Evolutionary conservation across 352 stramenopile species (phyloP).

Genomic region (Pythium apleroticum): DNA sequence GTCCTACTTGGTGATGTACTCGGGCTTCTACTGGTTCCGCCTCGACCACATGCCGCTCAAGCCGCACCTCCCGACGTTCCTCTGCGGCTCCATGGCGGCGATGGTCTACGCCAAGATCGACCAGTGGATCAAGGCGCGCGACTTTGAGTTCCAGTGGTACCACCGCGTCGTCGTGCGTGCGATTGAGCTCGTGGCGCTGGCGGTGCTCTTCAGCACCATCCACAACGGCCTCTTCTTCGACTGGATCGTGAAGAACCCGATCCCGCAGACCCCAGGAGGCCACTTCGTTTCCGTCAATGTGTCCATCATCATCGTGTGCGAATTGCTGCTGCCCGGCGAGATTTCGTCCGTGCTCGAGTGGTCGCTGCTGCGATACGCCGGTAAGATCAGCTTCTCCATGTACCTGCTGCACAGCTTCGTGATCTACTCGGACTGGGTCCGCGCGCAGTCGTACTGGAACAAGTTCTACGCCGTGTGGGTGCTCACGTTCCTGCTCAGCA

Average conservation of each 20-base stretch:
- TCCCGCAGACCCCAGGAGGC: conserved; percentile 24
- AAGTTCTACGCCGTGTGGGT: conserved; percentile 34
- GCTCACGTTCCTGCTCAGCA: conserved; percentile 32
- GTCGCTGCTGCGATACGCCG: conserved; percentile 40
- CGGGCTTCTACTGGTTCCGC: conserved; percentile 23
- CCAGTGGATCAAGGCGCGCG: conserved; percentile 29
- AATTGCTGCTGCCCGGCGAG: conserved; percentile 38
- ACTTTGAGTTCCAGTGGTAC: conserved; percentile 31
- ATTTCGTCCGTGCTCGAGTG: conserved; percentile 42
- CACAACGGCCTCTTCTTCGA: conserved; percentile 42
- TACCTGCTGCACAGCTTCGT: conserved; percentile 52
- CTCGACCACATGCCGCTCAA: conserved; percentile 27
- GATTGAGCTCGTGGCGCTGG: conserved; percentile 28
- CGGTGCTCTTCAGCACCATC: conserved; percentile 32
- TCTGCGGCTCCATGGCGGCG: conserved; percentile 42
- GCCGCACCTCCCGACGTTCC: conserved; percentile 40
- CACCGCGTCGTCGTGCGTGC: conserved; percentile 26
- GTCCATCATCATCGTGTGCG: conserved; percentile 34
- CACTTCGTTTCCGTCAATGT: conserved; percentile 39
- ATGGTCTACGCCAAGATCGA: conserved; percentile 38
- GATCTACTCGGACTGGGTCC: conserved; percentile 30
- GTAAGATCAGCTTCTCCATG: conserved; percentile 52
- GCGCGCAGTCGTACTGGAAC: conserved; percentile 40
- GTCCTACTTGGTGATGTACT: conserved; percentile 24
- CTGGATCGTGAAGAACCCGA: conserved; percentile 33